phyloP scores from a whole-genome alignment of 768 basidiomycete species.

The Naematelia aurantialba region DNA sequence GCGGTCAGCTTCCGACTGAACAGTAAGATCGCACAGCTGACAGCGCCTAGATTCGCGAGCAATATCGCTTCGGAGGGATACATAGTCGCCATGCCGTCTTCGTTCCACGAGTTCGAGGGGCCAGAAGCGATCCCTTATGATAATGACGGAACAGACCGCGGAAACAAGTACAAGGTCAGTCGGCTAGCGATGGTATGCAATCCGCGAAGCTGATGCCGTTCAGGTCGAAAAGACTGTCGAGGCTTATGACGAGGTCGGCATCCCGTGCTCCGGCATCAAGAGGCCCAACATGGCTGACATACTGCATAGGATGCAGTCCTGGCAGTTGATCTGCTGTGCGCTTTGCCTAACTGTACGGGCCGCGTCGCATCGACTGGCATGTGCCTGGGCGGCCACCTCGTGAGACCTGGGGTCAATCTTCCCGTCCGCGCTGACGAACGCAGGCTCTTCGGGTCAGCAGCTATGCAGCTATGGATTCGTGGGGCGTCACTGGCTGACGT shows the following conservation, averaged over 20 bases:
- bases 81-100: slow-evolving; percentile 49
- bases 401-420: not conserved
- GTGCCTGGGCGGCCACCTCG: slow-evolving; percentile 46
- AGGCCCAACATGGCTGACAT: not conserved
- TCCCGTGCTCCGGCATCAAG: slow-evolving; percentile 32
- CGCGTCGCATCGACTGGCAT: slow-evolving; percentile 61
- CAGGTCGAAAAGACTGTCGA: slow-evolving; percentile 82
- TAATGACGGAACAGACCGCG: slow-evolving; percentile 78
- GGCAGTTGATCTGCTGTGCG: slow-evolving; percentile 68
- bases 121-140: slow-evolving; percentile 87
- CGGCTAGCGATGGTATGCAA: not conserved
- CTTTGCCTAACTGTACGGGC: slow-evolving; percentile 80
- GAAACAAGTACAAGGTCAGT: slow-evolving; percentile 83
- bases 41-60: slow-evolving; percentile 39
- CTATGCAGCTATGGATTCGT: not conserved
- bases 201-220: not conserved
- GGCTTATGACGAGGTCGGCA: slow-evolving; percentile 90
- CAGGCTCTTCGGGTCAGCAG: not conserved
- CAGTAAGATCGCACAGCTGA: slow-evolving; percentile 69
- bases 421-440: not conserved
- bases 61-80: slow-evolving; percentile 48
- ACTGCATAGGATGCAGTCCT: slow-evolving; percentile 77
- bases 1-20: slow-evolving; percentile 57
- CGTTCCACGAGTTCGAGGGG: slow-evolving; percentile 87
- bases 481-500: not conserved